These are phyloP conservation scores for Starmerella kuoi DNA, from an alignment of 805 yeast species.

Conservation along the genomic window DNA sequence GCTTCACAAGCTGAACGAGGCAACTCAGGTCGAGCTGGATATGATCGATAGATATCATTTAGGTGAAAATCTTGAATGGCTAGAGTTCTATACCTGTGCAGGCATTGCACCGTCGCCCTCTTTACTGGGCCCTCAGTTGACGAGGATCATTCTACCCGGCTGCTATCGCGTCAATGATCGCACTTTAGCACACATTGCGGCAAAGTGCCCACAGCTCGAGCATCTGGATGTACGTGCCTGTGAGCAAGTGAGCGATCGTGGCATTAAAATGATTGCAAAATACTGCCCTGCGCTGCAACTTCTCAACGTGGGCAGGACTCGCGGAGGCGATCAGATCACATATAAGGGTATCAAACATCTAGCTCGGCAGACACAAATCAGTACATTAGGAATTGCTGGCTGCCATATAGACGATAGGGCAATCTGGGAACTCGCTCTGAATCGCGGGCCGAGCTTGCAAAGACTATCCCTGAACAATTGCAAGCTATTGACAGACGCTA, in stretches of 20 bases:
- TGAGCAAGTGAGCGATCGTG: constrained; percentile 61
- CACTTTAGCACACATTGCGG: constrained; percentile 41
- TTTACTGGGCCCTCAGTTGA: constrained; percentile 36
- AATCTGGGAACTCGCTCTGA: constrained; percentile 64
- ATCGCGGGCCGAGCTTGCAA: constrained; percentile 40
- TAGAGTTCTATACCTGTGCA: constrained; percentile 80
- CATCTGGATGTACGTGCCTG: constrained; percentile 75
- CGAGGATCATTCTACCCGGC: constrained; percentile 56
- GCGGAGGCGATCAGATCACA: constrained; percentile 53
- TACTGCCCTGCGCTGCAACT: constrained; percentile 44
- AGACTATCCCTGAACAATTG: constrained; percentile 72
- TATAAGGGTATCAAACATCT: constrained; percentile 54
- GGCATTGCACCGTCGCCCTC: constrained; percentile 43
- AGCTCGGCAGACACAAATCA: constrained; percentile 43
- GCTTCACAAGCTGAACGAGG: constrained; percentile 50
- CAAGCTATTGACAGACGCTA: constrained; percentile 42
- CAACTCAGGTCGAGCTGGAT: constrained; percentile 44
- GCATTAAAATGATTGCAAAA: constrained; percentile 54
- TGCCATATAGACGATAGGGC: constrained; percentile 65
- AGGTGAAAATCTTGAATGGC: constrained; percentile 45
- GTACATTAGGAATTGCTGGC: constrained; percentile 81
- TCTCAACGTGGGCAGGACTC: constrained; percentile 73
- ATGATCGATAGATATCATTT: constrained; percentile 32
- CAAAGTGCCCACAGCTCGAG: constrained; percentile 45
- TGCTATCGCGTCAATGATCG: constrained; percentile 49